These are phyloP conservation scores for Melastoma candidum DNA, from an alignment of 441 rosid genomes.

Conservation along the genomic window DNA sequence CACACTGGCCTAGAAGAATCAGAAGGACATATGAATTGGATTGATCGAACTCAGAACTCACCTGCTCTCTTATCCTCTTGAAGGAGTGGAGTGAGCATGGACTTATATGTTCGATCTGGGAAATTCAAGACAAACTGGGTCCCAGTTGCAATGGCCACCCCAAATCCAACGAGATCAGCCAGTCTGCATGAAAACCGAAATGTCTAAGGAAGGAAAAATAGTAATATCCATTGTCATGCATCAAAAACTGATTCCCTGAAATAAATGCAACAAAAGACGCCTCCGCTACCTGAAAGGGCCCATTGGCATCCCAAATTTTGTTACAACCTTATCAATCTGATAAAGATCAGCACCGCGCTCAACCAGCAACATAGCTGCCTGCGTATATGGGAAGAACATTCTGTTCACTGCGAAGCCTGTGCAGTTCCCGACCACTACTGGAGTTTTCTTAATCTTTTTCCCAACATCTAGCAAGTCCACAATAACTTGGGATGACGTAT, in stretches of 20 bases:
- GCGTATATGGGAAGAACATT: conserved; percentile 95
- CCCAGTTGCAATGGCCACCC: conserved; percentile 83
- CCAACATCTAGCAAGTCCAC: conserved; percentile 88
- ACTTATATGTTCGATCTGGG: conserved; percentile 74
- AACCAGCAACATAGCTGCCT: conserved; percentile 64
- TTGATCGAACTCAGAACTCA: background rate
- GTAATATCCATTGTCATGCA: background rate
- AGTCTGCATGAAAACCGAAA: conserved; percentile 39
- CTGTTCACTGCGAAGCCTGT: conserved; percentile 98
- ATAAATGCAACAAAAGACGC: too few species aligned
- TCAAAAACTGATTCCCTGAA: too few species aligned
- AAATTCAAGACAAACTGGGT: conserved; percentile 68
- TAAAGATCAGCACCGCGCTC: conserved; percentile 78
- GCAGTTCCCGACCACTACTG: conserved; percentile 91
- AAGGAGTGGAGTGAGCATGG: conserved; percentile 77
- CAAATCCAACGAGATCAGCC: conserved; percentile 88
- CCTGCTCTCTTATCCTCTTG: conserved; percentile 92
- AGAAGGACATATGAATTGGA: too few species aligned
- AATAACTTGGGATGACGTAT: conserved; percentile 79
- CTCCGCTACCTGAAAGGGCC: conserved; percentile 73
- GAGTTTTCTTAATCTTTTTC: conserved; percentile 88
- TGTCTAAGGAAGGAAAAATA: conserved; percentile 5
- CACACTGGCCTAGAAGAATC: too few species aligned
- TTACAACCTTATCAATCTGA: conserved; percentile 62
- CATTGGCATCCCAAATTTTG: conserved; percentile 99